Evolutionary conservation across 192 early-diverging fungal genomes (phyloP).

Genomic region (Podila minutissima): DNA sequence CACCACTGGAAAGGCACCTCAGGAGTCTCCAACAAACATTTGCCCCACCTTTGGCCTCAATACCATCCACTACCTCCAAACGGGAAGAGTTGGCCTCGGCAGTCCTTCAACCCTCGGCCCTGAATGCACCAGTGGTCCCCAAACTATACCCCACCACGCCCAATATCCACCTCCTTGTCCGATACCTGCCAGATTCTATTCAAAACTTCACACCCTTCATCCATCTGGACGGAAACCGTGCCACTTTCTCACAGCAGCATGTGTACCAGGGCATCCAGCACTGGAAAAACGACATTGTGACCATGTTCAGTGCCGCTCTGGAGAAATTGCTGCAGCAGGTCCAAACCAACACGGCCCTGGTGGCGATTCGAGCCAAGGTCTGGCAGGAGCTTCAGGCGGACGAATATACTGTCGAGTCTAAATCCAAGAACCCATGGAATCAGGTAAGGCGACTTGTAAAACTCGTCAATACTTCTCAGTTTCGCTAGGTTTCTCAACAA

Average conservation of each 20-base stretch:
- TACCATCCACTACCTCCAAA: background rate
- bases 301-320: slow-evolving; percentile 33
- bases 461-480: background rate
- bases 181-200: slow-evolving; percentile 64
- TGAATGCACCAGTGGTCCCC: slow-evolving; percentile 18
- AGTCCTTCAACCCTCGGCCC: background rate
- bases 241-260: slow-evolving; percentile 45
- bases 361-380: slow-evolving; percentile 49
- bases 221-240: slow-evolving; percentile 33
- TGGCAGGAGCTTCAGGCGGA: slow-evolving; percentile 51
- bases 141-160: slow-evolving; percentile 64
- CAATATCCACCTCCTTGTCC: slow-evolving; percentile 64
- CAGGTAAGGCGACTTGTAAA: slow-evolving; percentile 5
- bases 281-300: slow-evolving; percentile 51
- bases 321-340: slow-evolving; percentile 41
- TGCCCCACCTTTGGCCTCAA: slow-evolving; percentile 14
- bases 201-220: slow-evolving; percentile 63
- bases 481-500: too few species aligned
- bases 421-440: slow-evolving; percentile 14
- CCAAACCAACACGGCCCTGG: slow-evolving; percentile 28
- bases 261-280: slow-evolving; percentile 19
- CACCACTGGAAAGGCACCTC: slow-evolving; percentile 48
- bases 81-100: background rate
- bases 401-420: slow-evolving; percentile 28
- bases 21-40: slow-evolving; percentile 52